A percentile compares a stretch with the other conserved stretches of the same genome.
Evolutionary conservation across 371 early-diverging fungal species (phyloP).

Genomic region (Mucor piriformis): DNA sequence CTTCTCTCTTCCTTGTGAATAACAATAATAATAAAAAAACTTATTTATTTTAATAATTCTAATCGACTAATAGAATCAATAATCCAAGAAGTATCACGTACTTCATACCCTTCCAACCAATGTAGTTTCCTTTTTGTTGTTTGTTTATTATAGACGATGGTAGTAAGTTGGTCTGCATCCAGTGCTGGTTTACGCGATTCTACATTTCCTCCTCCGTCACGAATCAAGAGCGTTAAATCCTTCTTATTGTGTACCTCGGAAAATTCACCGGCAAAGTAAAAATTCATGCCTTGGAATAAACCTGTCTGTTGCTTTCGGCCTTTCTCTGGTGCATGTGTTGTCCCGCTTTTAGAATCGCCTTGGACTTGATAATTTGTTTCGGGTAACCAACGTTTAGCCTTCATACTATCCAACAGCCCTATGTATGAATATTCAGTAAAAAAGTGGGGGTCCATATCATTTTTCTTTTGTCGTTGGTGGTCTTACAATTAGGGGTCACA

Average conservation of each 20-base stretch:
- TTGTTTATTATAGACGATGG: constrained; percentile 10
- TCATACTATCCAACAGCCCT: constrained; percentile 41
- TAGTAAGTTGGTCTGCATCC: constrained; percentile 3
- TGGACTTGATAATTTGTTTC: constrained; percentile 38
- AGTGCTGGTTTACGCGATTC: constrained; percentile 28
- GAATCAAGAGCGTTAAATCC: constrained; percentile 27
- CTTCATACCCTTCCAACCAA: constrained; percentile 25
- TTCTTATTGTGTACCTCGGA: constrained; percentile 30
- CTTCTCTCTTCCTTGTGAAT: neutral
- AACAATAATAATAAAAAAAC: neutral
- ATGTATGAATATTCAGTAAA: neutral
- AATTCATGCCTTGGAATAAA: constrained; percentile 28
- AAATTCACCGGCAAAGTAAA: constrained; percentile 38
- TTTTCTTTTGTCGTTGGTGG: no score
- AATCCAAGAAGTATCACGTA: constrained; percentile 29
- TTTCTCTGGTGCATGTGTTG: constrained; percentile 30
- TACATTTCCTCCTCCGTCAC: constrained; percentile 30
- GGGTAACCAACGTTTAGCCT: constrained; percentile 32
- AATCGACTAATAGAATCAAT: constrained; percentile 32
- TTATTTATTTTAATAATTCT: neutral
- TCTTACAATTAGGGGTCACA: constrained; percentile 39
- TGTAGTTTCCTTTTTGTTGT: constrained; percentile 1
- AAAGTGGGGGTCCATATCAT: no score
- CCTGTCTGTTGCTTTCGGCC: constrained; percentile 18
- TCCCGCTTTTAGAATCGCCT: constrained; percentile 35